Evolutionary conservation across 2,329 filamentous ascomycete genomes (phyloP), one percentile per base, ranked within the genome.

Genomic region (Nakataea oryzae): DNA sequence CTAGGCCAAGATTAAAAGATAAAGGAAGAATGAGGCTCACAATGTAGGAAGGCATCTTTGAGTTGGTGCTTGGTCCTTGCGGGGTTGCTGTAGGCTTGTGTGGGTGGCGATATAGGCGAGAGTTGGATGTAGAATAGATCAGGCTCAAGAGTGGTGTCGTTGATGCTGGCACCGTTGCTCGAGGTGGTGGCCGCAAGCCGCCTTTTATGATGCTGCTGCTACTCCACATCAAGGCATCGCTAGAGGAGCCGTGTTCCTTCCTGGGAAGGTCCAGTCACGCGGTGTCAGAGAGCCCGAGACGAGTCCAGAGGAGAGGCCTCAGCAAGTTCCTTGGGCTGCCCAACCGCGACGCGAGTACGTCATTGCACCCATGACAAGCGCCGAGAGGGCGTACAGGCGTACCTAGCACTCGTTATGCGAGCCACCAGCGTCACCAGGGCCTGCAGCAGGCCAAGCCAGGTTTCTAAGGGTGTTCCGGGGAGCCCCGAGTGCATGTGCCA

Each of bases 1-100:
- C 21, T n/a, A 8, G 11, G 32, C 5, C 12, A 17, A 6, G 32
- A 29, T 3, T 29, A 21, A 26, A 21, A 41, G 30, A 50, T 4
- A n/a, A 21, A 26, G 2, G 14, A n/a, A 6, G 14, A n/a, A 24
- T 5, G 13, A 50, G 26, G 30, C 65, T 55, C 61, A 68, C 66
- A 63, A 68, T 68, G 66, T 66, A 68, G 58, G 63, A 58, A 62
- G 66, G 66, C 66, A 68, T 68, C 14, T 17, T 68, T 62, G 28
- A 26, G 55, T 26, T 56, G 24, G 41, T 3, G 41, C 11, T n/a
- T 50, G 41, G 41, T 50, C 17, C 41, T 50, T 50, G 41, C 41
- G 41, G 24, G 54, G 54, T 56, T 56, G 54, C 14, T 6, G 54
- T 28, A 14, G 59, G 50, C 32, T 14, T 28, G 50, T 34, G 50